phyloP scores from a whole-genome alignment of 495 filamentous ascomycete genomes.

The Glarea lozoyensis region DNA sequence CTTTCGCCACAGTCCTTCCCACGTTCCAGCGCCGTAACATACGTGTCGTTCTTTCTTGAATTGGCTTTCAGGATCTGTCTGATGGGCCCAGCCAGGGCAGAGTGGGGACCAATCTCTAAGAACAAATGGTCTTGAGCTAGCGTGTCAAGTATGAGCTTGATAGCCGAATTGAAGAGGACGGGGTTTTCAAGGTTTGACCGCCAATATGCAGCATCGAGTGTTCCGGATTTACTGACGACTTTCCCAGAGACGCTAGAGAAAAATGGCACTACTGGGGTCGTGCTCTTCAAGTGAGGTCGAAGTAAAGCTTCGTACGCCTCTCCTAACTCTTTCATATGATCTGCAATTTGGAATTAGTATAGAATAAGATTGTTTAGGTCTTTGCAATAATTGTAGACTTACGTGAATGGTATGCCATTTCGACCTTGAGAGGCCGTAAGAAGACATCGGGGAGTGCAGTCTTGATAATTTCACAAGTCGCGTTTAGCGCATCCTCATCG shows the following conservation, averaged over 20 bases:
- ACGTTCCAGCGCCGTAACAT: constrained; percentile 29
- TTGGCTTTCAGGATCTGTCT: constrained; percentile 32
- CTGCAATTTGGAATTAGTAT: background rate
- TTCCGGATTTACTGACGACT: background rate
- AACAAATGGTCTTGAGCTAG: constrained; percentile 20
- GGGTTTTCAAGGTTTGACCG: constrained; percentile 2
- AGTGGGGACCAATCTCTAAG: constrained; percentile 58
- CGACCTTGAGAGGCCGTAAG: constrained; percentile 40
- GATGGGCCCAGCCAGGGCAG: constrained; percentile 44
- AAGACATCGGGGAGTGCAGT: constrained; percentile 33
- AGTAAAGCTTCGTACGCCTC: background rate
- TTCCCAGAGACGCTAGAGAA: constrained; percentile 1
- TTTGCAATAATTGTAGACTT: background rate
- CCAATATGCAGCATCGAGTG: constrained; percentile 7
- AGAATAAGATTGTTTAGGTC: background rate
- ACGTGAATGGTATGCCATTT: constrained; percentile 13
- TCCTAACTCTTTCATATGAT: constrained; percentile 4
- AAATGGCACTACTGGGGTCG: background rate
- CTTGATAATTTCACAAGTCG: constrained; percentile 33
- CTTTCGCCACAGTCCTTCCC: constrained; percentile 35
- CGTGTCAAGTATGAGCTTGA: background rate
- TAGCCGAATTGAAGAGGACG: background rate
- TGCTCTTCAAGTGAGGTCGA: background rate
- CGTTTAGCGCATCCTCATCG: constrained; percentile 30
- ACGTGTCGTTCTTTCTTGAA: constrained; percentile 1